These are phyloP conservation scores for Aspergillus incahuasiensis DNA, from an alignment of 495 filamentous ascomycete species.

Conservation along the genomic window DNA sequence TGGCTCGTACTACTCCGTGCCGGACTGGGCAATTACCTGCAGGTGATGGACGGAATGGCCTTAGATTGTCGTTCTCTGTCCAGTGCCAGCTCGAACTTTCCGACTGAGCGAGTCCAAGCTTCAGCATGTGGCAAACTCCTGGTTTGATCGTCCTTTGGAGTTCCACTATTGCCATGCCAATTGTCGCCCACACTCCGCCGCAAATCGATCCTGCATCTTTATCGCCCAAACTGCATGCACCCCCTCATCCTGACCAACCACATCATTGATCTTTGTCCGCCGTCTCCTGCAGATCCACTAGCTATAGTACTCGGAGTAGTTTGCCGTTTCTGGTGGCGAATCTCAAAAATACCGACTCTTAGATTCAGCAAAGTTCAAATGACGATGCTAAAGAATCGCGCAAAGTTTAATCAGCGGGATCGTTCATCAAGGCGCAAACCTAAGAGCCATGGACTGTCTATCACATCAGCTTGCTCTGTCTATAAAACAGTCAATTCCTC, in stretches of 20 bases:
- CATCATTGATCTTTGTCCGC: background rate
- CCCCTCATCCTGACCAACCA: background rate
- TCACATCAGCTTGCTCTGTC: background rate
- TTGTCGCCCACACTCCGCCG: background rate
- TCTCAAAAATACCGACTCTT: background rate
- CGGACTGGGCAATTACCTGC: background rate
- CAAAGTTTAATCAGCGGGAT: background rate
- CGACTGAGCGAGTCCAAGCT: background rate
- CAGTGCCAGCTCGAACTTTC: background rate
- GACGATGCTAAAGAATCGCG: background rate
- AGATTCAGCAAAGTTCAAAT: background rate
- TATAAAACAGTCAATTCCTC: background rate
- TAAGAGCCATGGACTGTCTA: background rate
- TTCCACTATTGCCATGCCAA: background rate
- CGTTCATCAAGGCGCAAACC: background rate
- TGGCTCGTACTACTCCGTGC: background rate
- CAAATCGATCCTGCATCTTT: conserved; percentile 3
- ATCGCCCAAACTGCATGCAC: background rate
- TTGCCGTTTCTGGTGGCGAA: background rate
- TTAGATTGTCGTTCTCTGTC: background rate
- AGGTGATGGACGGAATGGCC: background rate
- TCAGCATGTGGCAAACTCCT: background rate
- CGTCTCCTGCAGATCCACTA: background rate
- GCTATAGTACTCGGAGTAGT: background rate
- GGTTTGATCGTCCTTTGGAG: background rate